These are phyloP conservation scores for Cudoniella acicularis DNA, from an alignment of 495 filamentous ascomycete species.

Conservation along the genomic window DNA sequence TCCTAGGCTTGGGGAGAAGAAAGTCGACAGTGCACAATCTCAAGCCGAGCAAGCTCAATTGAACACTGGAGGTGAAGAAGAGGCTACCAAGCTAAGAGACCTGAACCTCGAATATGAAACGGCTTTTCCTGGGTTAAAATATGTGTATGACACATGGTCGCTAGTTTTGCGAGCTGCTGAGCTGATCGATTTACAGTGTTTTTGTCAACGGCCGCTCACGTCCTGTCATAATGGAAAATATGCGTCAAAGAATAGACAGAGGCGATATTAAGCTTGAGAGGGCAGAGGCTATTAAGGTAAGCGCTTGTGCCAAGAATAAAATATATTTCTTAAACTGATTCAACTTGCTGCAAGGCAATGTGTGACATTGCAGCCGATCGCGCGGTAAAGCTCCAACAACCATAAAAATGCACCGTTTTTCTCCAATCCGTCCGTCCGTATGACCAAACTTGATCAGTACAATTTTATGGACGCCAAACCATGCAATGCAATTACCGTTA, in stretches of 20 bases:
- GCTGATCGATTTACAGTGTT: conserved; percentile 42
- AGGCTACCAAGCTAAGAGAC: conserved; percentile 52
- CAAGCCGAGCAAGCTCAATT: conserved; percentile 76
- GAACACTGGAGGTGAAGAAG: conserved; percentile 44
- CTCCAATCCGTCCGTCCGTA: conserved; percentile 7
- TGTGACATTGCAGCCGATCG: conserved; percentile 47
- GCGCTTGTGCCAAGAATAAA: conserved; percentile 14
- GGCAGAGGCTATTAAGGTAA: conserved; percentile 71
- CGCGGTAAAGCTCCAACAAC: conserved; percentile 36
- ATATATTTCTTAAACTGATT: conserved; percentile 10
- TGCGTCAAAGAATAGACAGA: conserved; percentile 69
- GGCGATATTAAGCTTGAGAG: conserved; percentile 66
- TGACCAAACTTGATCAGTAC: conserved; percentile 8
- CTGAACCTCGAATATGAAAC: conserved; percentile 83
- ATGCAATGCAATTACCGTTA: conserved; percentile 15
- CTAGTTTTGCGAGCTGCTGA: neutral
- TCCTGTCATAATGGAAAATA: conserved; percentile 76
- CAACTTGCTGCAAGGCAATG: conserved; percentile 37
- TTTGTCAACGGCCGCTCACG: conserved; percentile 85
- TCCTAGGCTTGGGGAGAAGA: conserved; percentile 79
- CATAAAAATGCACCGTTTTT: conserved; percentile 21
- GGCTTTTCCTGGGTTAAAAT: conserved; percentile 77
- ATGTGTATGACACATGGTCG: conserved; percentile 58
- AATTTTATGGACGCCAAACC: conserved; percentile 18
- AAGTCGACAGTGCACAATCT: conserved; percentile 72